These are phyloP conservation scores for Fragaria nilgerrensis DNA, from an alignment of 306 rosid genomes.

Conservation along the genomic window DNA sequence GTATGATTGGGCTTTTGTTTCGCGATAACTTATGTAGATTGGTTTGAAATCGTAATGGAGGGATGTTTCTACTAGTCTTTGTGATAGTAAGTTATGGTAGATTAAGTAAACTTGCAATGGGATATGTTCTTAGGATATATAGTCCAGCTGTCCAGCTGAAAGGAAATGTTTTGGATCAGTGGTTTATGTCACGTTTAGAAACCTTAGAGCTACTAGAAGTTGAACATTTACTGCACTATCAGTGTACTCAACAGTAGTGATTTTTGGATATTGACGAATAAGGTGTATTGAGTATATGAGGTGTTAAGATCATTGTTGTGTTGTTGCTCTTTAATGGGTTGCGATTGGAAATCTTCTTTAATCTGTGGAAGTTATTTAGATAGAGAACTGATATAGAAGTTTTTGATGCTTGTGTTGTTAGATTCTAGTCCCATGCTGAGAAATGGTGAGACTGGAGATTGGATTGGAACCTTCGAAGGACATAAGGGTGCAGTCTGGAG, in stretches of 20 bases:
- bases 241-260: neutral
- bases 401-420: conserved; percentile 22
- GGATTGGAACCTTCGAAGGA: conserved; percentile 99
- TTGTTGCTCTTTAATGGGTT: neutral
- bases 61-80: neutral
- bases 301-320: neutral
- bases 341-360: neutral
- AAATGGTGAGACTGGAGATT: conserved; percentile 97
- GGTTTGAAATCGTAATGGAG: neutral
- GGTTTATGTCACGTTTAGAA: neutral
- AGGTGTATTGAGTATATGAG: neutral
- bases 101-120: neutral
- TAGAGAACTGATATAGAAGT: neutral
- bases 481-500: conserved; percentile 99
- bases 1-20: neutral
- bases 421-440: conserved; percentile 97
- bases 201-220: neutral
- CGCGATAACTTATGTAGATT: neutral
- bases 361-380: neutral
- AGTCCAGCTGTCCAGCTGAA: neutral
- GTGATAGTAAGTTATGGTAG: neutral
- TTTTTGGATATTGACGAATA: neutral
- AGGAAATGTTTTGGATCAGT: neutral
- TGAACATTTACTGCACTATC: neutral
- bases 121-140: neutral